Base-by-base conservation (phyloP, 2,329 filamentous ascomycete species). In the Fusarium bactridioides region DNA sequence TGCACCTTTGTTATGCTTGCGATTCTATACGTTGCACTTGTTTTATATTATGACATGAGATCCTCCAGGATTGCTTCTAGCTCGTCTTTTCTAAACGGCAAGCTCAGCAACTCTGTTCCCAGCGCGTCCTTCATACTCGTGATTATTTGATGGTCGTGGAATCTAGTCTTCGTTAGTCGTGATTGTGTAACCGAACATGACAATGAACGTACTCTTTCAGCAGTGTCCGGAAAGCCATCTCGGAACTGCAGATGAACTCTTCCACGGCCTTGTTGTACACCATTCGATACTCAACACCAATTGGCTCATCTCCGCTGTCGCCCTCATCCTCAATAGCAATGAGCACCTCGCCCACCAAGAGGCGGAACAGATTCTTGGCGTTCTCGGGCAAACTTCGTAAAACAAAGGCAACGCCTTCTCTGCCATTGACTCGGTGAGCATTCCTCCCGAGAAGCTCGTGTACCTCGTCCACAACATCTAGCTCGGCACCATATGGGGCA, bases 101-200 rank as follows among this genome's bases (percentile, higher is more conserved):
- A 89, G 74, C 93, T 92, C 51, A 99, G 82, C 58, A 96, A 84
- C 80, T 98, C 96, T 5, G 92, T 95, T 7, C 96, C 96, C 63
- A 95, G 85, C 1, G 89, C 88, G 80, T 99, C 95, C 79, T 95
- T 95, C 70, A 91, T 90, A 69, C 93, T 97, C 61, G 94, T 94
- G 71, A 99, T 93, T 90, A 99, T 98, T 79, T 98, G 94, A 84
- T 99, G 96, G 78, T 99, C 96, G 79, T 98, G 94, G 81, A 99
- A 96, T 82, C 91, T 93, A 73, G 19, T 43, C 9, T 55, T 33
- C n/a, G 21, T 64, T 60, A 79, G 84, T 68, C 82, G 77, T 54
- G 65, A 18, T 47, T 21, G 27, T 44, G 18, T 10, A 29, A 31
- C 18, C 16, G 23, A 21, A 44, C n/a, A 23, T 44, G 23, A 48